Conservation (phyloP, 495 filamentous ascomycete species). For the Talaromyces ruber region DNA sequence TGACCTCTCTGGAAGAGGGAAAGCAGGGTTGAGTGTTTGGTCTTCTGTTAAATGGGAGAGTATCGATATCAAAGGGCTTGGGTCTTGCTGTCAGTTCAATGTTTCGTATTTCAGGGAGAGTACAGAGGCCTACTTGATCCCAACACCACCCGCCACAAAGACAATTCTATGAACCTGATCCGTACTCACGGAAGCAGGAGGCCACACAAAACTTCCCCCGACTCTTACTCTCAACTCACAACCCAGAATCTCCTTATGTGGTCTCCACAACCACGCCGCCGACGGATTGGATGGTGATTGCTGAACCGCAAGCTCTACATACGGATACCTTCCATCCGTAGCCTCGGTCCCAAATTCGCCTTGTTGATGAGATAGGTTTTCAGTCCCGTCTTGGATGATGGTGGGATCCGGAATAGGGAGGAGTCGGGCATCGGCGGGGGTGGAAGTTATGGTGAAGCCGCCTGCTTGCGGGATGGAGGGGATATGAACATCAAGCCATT, state of each 20-base stretch:
- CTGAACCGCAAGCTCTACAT: conserved; percentile 70
- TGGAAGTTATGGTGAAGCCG: conserved; percentile 82
- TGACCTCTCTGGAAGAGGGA: conserved; percentile 12
- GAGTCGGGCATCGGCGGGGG: conserved; percentile 41
- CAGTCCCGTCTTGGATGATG: conserved; percentile 1
- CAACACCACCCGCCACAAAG: conserved; percentile 76
- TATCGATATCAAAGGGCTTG: conserved; percentile 52
- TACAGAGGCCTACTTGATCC: conserved; percentile 54
- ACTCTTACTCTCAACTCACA: conserved; percentile 56
- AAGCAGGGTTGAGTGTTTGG: background rate
- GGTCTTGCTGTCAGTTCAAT: background rate
- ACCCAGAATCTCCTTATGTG: conserved; percentile 43
- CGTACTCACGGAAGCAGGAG: conserved; percentile 39
- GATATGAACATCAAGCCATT: conserved; percentile 84
- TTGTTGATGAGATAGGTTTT: conserved; percentile 9
- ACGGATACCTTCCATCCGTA: conserved; percentile 27
- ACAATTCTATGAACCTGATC: conserved; percentile 46
- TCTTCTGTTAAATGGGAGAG: conserved; percentile 28
- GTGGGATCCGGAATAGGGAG: conserved; percentile 19
- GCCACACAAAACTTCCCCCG: conserved; percentile 75
- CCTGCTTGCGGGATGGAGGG: conserved; percentile 59
- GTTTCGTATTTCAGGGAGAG: background rate
- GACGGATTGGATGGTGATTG: conserved; percentile 55
- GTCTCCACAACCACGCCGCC: conserved; percentile 69
- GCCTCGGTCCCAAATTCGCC: conserved; percentile 8